Percentiles rank a stretch among this genome's conserved stretches.
These are phyloP conservation scores for Stemphylium beticola DNA, from an alignment of 2,329 filamentous ascomycete species.

Conservation along the genomic window DNA sequence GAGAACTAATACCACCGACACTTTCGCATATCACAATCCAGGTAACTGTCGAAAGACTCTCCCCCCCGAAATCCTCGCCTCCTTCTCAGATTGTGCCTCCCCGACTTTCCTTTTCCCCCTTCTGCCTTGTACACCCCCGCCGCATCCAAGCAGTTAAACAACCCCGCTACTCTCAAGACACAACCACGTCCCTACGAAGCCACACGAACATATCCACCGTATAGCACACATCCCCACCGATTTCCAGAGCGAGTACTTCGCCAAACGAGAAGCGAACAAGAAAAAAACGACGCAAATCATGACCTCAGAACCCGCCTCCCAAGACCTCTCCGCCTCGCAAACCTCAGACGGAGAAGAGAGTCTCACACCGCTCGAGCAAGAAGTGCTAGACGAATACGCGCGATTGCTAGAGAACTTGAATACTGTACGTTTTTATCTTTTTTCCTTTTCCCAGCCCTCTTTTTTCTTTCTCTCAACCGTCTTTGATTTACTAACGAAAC, in stretches of 20 bases:
- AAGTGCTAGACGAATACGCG: slow-evolving; percentile 93
- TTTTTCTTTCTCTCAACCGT: slow-evolving; percentile 22
- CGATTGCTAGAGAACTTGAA: slow-evolving; percentile 89
- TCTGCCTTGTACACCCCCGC: too few species aligned
- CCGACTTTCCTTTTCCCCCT: too few species aligned
- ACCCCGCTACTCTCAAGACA: not conserved
- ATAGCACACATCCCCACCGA: not conserved
- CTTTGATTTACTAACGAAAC: too few species aligned
- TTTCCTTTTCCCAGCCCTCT: not conserved
- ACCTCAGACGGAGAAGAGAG: slow-evolving; percentile 30
- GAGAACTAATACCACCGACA: not conserved
- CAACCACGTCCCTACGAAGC: not conserved
- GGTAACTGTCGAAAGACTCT: not conserved
- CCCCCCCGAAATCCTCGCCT: not conserved
- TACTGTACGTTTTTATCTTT: slow-evolving; percentile 62
- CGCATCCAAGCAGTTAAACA: too few species aligned
- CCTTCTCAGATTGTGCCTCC: too few species aligned
- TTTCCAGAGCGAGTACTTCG: not conserved
- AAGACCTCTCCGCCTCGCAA: slow-evolving; percentile 26
- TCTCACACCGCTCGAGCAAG: slow-evolving; percentile 83
- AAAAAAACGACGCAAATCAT: slow-evolving; percentile 10
- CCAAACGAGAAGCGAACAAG: not conserved
- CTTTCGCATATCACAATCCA: not conserved
- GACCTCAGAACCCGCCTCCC: slow-evolving; percentile 20
- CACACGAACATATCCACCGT: not conserved